phyloP scores from a whole-genome alignment of 257 asterid genomes.

The Jacaranda copaia region DNA sequence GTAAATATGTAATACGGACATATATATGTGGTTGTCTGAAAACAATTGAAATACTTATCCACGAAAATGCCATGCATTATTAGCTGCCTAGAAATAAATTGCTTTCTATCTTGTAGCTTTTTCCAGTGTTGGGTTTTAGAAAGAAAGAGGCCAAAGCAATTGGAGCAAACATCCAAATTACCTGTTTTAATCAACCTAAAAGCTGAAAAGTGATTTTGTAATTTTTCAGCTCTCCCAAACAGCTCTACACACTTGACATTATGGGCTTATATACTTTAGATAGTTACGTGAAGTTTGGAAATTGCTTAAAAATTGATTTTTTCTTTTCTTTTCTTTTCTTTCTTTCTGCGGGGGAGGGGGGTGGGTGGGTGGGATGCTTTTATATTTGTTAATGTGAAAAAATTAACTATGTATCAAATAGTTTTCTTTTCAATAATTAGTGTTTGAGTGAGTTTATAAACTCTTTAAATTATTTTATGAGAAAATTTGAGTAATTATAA shows the following conservation, averaged over 20 bases:
- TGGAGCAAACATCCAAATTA: neutral
- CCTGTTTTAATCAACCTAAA: neutral
- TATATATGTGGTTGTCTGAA: neutral
- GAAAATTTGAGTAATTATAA: no score
- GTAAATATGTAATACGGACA: no score
- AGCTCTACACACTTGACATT: neutral
- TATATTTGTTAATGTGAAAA: no score
- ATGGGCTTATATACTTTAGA: neutral
- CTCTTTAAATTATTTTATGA: no score
- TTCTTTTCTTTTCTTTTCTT: no score
- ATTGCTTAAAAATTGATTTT: no score
- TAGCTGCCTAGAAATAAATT: neutral
- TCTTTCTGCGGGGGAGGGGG: no score
- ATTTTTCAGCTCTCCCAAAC: neutral
- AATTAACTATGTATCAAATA: no score
- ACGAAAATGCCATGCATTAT: neutral
- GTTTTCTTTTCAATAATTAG: no score
- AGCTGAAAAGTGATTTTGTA: constrained; percentile 13
- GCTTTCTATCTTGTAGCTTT: neutral
- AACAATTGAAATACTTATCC: neutral
- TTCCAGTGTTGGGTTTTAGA: neutral
- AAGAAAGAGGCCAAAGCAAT: neutral
- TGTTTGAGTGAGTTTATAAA: no score
- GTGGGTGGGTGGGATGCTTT: no score
- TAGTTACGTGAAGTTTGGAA: neutral